These are phyloP conservation scores for Paracoccidioides lutzii DNA, from an alignment of 2,329 filamentous ascomycete species.

Conservation along the genomic window DNA sequence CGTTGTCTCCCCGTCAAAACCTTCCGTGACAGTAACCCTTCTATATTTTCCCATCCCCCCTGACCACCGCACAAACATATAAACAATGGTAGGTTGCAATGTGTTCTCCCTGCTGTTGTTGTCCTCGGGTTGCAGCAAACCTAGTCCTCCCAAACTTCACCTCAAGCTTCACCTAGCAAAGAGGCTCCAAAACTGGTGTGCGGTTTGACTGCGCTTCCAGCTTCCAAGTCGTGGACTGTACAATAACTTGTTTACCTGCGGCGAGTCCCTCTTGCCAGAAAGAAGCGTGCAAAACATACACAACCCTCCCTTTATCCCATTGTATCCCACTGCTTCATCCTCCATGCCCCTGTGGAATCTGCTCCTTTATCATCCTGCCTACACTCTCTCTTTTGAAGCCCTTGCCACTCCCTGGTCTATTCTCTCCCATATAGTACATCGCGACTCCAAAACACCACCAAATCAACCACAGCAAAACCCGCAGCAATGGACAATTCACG, in stretches of 20 bases:
- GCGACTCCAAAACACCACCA: not conserved
- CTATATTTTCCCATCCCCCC: not conserved
- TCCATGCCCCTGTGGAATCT: not conserved
- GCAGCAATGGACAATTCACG: constrained; percentile 18
- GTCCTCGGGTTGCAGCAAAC: not conserved
- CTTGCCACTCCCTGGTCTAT: not conserved
- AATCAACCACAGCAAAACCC: not conserved
- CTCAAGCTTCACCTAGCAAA: not conserved
- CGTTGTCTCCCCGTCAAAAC: no score
- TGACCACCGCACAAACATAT: not conserved
- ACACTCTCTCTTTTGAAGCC: not conserved
- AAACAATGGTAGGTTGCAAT: not conserved
- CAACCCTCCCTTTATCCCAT: no score
- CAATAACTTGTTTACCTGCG: no score
- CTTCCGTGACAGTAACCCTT: no score
- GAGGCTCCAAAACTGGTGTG: no score
- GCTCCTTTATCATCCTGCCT: no score
- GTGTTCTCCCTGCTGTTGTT: not conserved
- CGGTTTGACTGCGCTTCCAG: no score
- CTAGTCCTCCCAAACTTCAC: not conserved
- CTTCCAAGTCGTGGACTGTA: no score
- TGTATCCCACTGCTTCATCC: not conserved
- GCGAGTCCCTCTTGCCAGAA: no score
- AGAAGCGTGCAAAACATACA: no score
- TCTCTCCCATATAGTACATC: not conserved